phyloP scores from a whole-genome alignment of 192 early-diverging fungal genomes.

The Coemansia guatemalensis region DNA sequence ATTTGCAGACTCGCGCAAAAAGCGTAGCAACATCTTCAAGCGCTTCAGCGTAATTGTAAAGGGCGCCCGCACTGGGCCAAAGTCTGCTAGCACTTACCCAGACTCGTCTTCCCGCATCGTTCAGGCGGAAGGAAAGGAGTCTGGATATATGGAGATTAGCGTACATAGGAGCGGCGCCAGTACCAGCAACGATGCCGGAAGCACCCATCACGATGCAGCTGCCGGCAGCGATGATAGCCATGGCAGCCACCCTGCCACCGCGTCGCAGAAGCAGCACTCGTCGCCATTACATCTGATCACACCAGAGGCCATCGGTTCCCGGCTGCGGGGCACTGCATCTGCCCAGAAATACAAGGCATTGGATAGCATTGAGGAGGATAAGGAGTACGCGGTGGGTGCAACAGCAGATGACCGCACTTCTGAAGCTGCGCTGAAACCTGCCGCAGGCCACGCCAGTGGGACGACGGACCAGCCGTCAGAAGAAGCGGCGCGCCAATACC shows the following conservation, averaged over 20 bases:
- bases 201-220: background rate
- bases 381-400: constrained; percentile 6
- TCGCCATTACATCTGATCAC: constrained; percentile 1
- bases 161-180: constrained; percentile 18
- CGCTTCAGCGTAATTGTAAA: constrained; percentile 48
- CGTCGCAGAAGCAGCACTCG: constrained; percentile 2
- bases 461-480: constrained; percentile 1
- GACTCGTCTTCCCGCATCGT: constrained; percentile 31
- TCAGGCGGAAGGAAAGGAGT: constrained; percentile 33
- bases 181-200: background rate
- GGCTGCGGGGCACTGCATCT: constrained; percentile 5
- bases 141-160: constrained; percentile 46
- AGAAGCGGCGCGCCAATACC: constrained; percentile 24
- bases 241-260: background rate
- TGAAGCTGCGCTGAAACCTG: background rate
- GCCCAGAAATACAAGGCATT: constrained; percentile 14
- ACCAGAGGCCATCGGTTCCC: constrained; percentile 7
- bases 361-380: constrained; percentile 31
- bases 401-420: background rate
- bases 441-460: background rate
- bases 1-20: constrained; percentile 22
- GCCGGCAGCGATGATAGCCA: background rate
- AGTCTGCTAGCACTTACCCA: constrained; percentile 7
- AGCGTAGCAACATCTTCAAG: constrained; percentile 45
- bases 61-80: constrained; percentile 24